Conservation (phyloP, 1,139 yeast species). For the Saccharomycopsis hybrid region DNA sequence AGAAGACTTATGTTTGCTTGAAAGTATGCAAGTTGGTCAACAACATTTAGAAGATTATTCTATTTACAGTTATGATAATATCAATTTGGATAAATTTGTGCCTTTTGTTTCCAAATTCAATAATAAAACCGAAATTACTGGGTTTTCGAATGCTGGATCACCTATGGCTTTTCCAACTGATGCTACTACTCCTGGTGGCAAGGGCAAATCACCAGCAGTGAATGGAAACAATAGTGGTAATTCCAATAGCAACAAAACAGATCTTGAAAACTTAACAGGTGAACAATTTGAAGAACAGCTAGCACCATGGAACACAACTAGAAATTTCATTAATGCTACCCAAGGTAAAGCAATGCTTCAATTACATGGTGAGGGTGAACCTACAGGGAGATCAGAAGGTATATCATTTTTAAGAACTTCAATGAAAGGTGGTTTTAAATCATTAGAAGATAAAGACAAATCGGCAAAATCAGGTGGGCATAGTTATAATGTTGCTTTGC, state of each 20-base stretch:
- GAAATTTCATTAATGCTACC: conserved; percentile 87
- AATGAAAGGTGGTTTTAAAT: conserved; percentile 86
- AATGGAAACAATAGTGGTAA: neutral
- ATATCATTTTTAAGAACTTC: conserved; percentile 87
- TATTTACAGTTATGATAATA: conserved; percentile 36
- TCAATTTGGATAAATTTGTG: conserved; percentile 11
- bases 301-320: conserved; percentile 89
- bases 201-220: too few species aligned
- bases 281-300: conserved; percentile 72
- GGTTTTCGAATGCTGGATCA: neutral
- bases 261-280: conserved; percentile 33
- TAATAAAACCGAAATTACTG: conserved; percentile 4
- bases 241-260: conserved; percentile 12
- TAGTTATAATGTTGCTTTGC: conserved; percentile 75
- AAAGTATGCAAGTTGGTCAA: conserved; percentile 91
- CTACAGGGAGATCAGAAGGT: conserved; percentile 86
- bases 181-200: conserved; percentile 18
- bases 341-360: conserved; percentile 97
- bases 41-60: conserved; percentile 73
- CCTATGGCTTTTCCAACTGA: conserved; percentile 19
- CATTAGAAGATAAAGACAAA: conserved; percentile 22
- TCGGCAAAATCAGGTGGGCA: conserved; percentile 39
- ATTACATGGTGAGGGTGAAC: conserved; percentile 95
- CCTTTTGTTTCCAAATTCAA: conserved; percentile 14
- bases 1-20: conserved; percentile 82